Evolutionary conservation across 371 early-diverging fungal genomes (phyloP).

Genomic region (Rhizomucor pusillus): DNA sequence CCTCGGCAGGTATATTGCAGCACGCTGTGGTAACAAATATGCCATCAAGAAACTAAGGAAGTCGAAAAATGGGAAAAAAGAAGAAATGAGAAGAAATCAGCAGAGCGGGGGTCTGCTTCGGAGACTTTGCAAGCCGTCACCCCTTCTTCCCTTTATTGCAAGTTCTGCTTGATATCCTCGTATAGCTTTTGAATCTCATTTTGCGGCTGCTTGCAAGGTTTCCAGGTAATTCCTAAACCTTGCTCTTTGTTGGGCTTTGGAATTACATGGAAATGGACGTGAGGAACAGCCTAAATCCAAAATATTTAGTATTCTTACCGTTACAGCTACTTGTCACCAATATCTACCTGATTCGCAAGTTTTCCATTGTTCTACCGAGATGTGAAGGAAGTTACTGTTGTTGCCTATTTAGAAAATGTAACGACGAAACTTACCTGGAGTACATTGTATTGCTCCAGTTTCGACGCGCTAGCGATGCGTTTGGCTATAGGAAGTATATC

Average conservation of each 20-base stretch:
- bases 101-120: background rate
- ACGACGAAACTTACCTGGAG: constrained; percentile 63
- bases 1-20: no score
- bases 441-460: constrained; percentile 82
- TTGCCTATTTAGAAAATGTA: no score
- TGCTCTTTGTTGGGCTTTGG: constrained; percentile 72
- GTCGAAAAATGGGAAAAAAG: background rate
- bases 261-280: constrained; percentile 93
- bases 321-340: background rate
- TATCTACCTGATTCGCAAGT: constrained; percentile 64
- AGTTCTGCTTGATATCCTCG: constrained; percentile 35
- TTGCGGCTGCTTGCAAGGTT: constrained; percentile 24
- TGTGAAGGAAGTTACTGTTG: background rate
- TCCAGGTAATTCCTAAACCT: constrained; percentile 76
- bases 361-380: constrained; percentile 68
- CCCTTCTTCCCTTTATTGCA: constrained; percentile 9
- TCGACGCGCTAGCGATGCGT: constrained; percentile 73
- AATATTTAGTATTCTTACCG: background rate
- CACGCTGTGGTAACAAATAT: no score
- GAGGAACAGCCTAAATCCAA: constrained; percentile 62
- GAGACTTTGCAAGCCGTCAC: background rate
- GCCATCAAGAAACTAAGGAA: background rate
- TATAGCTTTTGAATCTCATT: constrained; percentile 27
- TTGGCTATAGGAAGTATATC: constrained; percentile 87
- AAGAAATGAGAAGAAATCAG: background rate